Conservation (phyloP, 768 basidiomycete genomes). For the Gautieria morchelliformis region DNA sequence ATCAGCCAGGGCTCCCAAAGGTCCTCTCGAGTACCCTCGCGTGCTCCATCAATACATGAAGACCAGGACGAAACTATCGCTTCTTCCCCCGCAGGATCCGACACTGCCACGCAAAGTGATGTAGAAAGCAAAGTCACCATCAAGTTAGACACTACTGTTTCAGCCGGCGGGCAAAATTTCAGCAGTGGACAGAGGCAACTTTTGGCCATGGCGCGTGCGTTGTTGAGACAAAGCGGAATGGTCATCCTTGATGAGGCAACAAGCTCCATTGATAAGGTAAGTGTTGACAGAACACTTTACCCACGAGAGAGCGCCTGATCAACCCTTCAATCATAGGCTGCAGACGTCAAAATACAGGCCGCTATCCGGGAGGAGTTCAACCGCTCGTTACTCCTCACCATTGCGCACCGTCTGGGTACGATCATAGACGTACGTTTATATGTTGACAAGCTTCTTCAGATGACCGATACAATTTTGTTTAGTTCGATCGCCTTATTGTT, state of each 20-base stretch:
- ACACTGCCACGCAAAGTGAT: conserved; percentile 36
- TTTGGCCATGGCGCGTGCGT: conserved; percentile 77
- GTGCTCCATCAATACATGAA: conserved; percentile 35
- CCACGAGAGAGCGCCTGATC: neutral
- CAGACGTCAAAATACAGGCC: conserved; percentile 83
- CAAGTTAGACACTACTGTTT: conserved; percentile 68
- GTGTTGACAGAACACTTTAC: neutral
- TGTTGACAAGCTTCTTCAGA: conserved; percentile 13
- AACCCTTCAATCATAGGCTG: conserved; percentile 38
- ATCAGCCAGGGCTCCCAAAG: conserved; percentile 42
- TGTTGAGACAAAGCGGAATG: conserved; percentile 60
- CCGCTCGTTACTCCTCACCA: conserved; percentile 37
- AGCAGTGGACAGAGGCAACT: conserved; percentile 88
- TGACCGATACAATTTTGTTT: conserved; percentile 18
- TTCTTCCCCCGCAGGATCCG: conserved; percentile 30
- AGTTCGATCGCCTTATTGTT: conserved; percentile 20
- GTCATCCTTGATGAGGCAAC: conserved; percentile 80
- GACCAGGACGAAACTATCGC: conserved; percentile 28
- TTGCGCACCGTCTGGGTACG: conserved; percentile 68
- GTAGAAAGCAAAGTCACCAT: conserved; percentile 21
- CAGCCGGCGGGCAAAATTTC: conserved; percentile 82
- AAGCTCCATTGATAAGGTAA: conserved; percentile 56
- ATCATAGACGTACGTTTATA: conserved; percentile 48
- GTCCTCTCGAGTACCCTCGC: conserved; percentile 40
- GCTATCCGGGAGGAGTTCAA: conserved; percentile 83